These are phyloP conservation scores for Fusarium piperis DNA, from an alignment of 2,329 filamentous ascomycete species.

Conservation along the genomic window DNA sequence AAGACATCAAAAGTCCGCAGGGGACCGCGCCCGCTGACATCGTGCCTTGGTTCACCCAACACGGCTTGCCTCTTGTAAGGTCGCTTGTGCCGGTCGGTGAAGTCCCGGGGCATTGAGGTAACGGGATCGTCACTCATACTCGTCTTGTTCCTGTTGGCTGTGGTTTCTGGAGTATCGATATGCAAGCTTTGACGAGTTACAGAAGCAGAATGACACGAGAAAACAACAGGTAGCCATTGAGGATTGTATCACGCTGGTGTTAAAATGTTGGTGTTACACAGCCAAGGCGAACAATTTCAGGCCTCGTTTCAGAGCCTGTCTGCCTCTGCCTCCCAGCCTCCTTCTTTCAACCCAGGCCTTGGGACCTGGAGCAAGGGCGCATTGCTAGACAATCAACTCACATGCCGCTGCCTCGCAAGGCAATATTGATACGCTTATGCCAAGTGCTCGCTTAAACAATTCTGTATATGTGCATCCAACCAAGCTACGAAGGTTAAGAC, in stretches of 20 bases:
- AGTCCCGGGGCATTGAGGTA: background rate
- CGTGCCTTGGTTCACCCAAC: background rate
- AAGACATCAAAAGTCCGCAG: constrained; percentile 2
- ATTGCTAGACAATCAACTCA: background rate
- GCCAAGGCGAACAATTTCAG: background rate
- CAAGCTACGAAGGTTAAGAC: background rate
- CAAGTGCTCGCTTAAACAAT: background rate
- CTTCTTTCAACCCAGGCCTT: background rate
- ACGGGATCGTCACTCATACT: background rate
- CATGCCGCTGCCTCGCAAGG: background rate
- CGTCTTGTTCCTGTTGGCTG: background rate
- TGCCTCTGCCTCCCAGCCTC: background rate
- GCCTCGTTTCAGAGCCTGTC: background rate
- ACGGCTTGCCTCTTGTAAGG: background rate
- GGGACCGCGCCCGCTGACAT: background rate
- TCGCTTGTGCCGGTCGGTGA: background rate
- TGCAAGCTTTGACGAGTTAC: background rate
- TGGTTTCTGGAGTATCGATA: background rate
- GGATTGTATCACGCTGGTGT: background rate
- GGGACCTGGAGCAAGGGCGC: background rate
- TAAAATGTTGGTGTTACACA: background rate
- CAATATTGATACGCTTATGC: background rate
- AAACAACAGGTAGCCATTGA: background rate
- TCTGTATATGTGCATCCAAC: background rate
- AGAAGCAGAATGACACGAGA: background rate